phyloP scores from a whole-genome alignment of 1,284 basidiomycete genomes.

The Rhodofomes roseus region DNA sequence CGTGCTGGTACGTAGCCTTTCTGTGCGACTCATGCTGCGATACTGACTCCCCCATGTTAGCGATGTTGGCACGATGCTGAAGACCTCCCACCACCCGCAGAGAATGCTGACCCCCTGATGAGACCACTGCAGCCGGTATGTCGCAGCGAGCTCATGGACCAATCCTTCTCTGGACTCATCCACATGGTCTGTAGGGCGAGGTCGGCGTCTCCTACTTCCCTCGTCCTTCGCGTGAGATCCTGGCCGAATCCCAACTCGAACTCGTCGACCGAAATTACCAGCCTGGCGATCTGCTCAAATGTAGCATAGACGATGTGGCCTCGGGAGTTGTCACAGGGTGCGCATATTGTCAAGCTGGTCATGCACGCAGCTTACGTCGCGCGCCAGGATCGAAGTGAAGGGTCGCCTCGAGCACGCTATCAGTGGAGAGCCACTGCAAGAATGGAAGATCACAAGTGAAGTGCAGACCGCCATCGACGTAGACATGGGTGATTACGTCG shows the following conservation, averaged over 20 bases:
- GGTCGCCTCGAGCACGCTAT: conserved; percentile 76
- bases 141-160: background rate
- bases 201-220: conserved; percentile 77
- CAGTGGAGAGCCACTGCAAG: conserved; percentile 54
- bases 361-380: background rate
- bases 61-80: conserved; percentile 83
- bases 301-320: conserved; percentile 64
- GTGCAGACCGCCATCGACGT: conserved; percentile 58
- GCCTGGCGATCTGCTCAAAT: conserved; percentile 83
- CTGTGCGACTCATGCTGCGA: background rate
- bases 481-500: conserved; percentile 80
- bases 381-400: conserved; percentile 46
- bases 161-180: background rate
- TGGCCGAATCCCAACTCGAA: conserved; percentile 64
- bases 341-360: background rate
- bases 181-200: conserved; percentile 51
- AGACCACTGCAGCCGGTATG: conserved; percentile 55
- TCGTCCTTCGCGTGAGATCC: conserved; percentile 60
- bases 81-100: conserved; percentile 46
- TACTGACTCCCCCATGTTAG: conserved; percentile 31
- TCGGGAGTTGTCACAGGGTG: conserved; percentile 70
- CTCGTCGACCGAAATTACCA: conserved; percentile 81
- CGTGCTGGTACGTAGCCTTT: conserved; percentile 42
- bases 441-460: conserved; percentile 62
- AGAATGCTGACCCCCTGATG: conserved; percentile 65